Percentiles rank a stretch among this genome's conserved stretches.
Conservation (phyloP, 441 rosid species). For the Isatis lusitanica region DNA sequence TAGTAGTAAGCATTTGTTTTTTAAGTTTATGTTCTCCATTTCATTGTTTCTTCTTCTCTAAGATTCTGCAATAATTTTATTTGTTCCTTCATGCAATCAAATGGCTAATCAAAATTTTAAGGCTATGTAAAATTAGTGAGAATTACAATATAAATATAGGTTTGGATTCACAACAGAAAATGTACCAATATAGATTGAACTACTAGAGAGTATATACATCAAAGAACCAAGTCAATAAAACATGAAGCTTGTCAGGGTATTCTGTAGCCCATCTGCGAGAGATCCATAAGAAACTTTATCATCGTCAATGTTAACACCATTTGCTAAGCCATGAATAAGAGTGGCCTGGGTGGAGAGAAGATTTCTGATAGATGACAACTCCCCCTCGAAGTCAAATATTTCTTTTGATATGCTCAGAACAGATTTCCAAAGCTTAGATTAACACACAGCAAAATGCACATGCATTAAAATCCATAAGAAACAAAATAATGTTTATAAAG, state of each 20-base stretch:
- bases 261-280: slow-evolving; percentile 58
- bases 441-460: slow-evolving; percentile 7
- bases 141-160: too few relatives aligned
- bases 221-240: too few relatives aligned
- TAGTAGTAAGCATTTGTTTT: too few relatives aligned
- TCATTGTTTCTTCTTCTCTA: too few relatives aligned
- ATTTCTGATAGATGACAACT: slow-evolving; percentile 88
- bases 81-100: too few relatives aligned
- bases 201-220: too few relatives aligned
- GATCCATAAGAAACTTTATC: slow-evolving; percentile 49
- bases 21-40: too few relatives aligned
- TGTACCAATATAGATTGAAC: too few relatives aligned
- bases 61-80: too few relatives aligned
- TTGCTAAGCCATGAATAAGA: slow-evolving; percentile 84
- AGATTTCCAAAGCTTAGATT: slow-evolving; percentile 23
- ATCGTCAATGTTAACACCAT: slow-evolving; percentile 77
- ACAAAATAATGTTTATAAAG: neutral
- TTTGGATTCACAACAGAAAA: too few relatives aligned
- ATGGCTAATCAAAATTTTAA: too few relatives aligned
- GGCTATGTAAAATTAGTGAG: too few relatives aligned
- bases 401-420: slow-evolving; percentile 83
- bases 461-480: neutral
- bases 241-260: slow-evolving; percentile 88
- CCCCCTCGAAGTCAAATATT: slow-evolving; percentile 98
- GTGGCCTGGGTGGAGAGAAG: slow-evolving; percentile 94